Evolutionary conservation across 257 asterid species (phyloP).

Genomic region (Henckelia pumila): DNA sequence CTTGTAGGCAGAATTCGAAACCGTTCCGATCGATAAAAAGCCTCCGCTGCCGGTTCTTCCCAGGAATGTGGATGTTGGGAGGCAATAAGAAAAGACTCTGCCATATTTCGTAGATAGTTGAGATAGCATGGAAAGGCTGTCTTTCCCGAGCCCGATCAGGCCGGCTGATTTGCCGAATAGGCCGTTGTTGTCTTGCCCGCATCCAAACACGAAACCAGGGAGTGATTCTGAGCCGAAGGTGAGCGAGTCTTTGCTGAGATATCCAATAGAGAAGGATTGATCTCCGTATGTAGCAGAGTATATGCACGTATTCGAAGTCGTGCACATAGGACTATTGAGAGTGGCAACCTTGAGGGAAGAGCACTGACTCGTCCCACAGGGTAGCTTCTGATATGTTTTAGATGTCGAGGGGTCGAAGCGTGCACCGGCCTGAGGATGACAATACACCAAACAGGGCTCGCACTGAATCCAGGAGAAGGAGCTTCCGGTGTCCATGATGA

Average conservation of each 20-base stretch:
- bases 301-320: slow-evolving; percentile 34
- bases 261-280: slow-evolving; percentile 43
- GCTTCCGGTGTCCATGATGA: slow-evolving; percentile 58
- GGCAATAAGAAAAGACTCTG: slow-evolving; percentile 46
- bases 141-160: slow-evolving; percentile 46
- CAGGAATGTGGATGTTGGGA: slow-evolving; percentile 39
- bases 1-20: slow-evolving; percentile 28
- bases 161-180: slow-evolving; percentile 56
- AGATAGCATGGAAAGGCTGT: slow-evolving; percentile 44
- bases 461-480: slow-evolving; percentile 41
- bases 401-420: slow-evolving; percentile 44
- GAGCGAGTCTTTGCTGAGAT: slow-evolving; percentile 39
- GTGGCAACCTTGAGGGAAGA: slow-evolving; percentile 41
- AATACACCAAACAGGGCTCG: slow-evolving; percentile 28
- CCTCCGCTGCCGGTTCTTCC: slow-evolving; percentile 46
- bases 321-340: slow-evolving; percentile 42
- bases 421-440: slow-evolving; percentile 46
- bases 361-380: slow-evolving; percentile 42
- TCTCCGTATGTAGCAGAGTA: slow-evolving; percentile 52
- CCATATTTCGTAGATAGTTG: slow-evolving; percentile 48
- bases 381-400: slow-evolving; percentile 30
- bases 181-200: slow-evolving; percentile 52
- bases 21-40: slow-evolving; percentile 40
- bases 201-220: slow-evolving; percentile 42
- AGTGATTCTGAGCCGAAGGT: slow-evolving; percentile 38